Conservation (phyloP, 2,329 filamentous ascomycete species). For the Epichloe elymi region DNA sequence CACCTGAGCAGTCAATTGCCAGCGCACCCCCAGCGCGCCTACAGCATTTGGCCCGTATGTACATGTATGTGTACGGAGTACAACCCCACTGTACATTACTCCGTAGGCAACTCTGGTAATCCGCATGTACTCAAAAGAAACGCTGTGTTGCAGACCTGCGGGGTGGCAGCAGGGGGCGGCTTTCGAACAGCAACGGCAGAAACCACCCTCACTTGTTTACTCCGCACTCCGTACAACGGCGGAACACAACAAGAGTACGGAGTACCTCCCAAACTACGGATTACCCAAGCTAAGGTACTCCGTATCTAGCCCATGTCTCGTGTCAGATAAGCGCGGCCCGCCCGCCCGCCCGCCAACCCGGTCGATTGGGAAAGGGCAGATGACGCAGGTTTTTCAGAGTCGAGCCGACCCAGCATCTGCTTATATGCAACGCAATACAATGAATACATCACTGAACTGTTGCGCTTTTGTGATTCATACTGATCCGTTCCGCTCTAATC, state of each 20-base stretch:
- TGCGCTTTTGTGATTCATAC: no score
- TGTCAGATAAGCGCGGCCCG: constrained; percentile 11
- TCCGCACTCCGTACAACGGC: neutral
- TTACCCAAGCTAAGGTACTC: no score
- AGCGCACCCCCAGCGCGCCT: no score
- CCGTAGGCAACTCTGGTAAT: no score
- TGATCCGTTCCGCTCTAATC: neutral
- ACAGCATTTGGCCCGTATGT: no score
- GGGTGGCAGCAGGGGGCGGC: neutral
- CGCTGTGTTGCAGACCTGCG: neutral
- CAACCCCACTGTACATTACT: no score
- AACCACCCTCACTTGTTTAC: neutral
- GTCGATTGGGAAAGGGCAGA: neutral
- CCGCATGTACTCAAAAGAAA: no score
- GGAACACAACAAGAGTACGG: neutral
- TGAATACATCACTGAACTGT: no score
- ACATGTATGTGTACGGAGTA: no score
- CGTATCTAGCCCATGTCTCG: constrained; percentile 3
- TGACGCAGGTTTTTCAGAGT: neutral
- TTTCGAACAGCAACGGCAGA: neutral
- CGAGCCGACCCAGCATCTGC: neutral
- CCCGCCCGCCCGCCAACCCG: constrained; percentile 4
- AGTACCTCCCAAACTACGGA: neutral
- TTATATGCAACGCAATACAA: neutral
- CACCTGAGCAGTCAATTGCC: neutral